These are phyloP conservation scores for Paraglomus brasilianum DNA, from an alignment of 192 early-diverging fungal genomes.

Conservation along the genomic window DNA sequence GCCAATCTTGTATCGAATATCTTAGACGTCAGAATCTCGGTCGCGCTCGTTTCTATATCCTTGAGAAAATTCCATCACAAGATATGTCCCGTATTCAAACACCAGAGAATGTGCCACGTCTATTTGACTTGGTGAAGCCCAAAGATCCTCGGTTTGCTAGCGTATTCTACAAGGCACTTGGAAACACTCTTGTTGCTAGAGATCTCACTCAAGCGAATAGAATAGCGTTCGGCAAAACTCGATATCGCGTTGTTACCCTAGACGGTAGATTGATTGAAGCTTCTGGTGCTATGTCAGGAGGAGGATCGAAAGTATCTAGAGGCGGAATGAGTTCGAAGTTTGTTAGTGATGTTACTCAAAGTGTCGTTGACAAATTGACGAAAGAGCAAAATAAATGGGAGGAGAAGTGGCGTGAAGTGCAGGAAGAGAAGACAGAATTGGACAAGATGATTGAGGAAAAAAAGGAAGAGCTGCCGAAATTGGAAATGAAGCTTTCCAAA, in stretches of 20 bases:
- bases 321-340: slow-evolving; percentile 91
- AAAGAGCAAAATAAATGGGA: slow-evolving; percentile 61
- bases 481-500: slow-evolving; percentile 64
- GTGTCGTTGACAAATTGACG: slow-evolving; percentile 56
- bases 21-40: slow-evolving; percentile 84
- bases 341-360: slow-evolving; percentile 53
- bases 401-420: slow-evolving; percentile 48
- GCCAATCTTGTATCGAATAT: slow-evolving; percentile 86
- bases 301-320: slow-evolving; percentile 67
- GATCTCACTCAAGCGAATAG: slow-evolving; percentile 82
- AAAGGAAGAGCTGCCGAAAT: slow-evolving; percentile 52
- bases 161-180: slow-evolving; percentile 85
- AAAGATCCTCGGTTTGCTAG: slow-evolving; percentile 68
- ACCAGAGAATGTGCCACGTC: slow-evolving; percentile 76
- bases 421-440: slow-evolving; percentile 38
- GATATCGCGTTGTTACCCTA: slow-evolving; percentile 93
- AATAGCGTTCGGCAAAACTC: slow-evolving; percentile 78
- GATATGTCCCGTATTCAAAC: slow-evolving; percentile 57
- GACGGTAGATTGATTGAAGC: slow-evolving; percentile 89
- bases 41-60: slow-evolving; percentile 77
- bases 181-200: slow-evolving; percentile 84
- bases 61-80: slow-evolving; percentile 69
- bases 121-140: slow-evolving; percentile 87
- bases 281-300: slow-evolving; percentile 92
- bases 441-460: slow-evolving; percentile 51